phyloP scores from a whole-genome alignment of 1,139 yeast genomes.

The Geotrichum macrosporum region DNA sequence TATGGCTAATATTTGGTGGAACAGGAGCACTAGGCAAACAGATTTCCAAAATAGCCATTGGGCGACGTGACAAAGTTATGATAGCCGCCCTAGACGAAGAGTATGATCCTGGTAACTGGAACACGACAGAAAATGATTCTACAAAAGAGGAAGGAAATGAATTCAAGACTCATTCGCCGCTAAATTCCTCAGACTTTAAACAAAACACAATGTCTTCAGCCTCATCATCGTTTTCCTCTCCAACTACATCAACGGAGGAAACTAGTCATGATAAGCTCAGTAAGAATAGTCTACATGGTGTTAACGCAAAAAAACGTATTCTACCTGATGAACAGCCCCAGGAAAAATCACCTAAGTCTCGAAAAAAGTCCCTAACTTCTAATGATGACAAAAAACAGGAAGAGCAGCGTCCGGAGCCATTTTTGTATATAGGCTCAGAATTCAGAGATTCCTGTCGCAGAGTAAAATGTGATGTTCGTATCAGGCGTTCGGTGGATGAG shows the following conservation, averaged over 20 bases:
- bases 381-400: constrained; percentile 1
- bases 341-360: neutral
- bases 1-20: constrained; percentile 23
- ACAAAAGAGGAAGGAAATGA: neutral
- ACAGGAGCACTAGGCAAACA: constrained; percentile 22
- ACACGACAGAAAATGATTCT: no score
- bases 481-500: constrained; percentile 19
- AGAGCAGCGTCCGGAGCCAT: constrained; percentile 10
- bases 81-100: constrained; percentile 22
- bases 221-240: no score
- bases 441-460: constrained; percentile 18
- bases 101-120: constrained; percentile 10
- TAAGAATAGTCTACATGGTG: no score
- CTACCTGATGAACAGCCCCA: no score
- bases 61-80: constrained; percentile 20
- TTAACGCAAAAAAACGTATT: no score
- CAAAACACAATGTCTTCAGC: no score
- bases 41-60: constrained; percentile 18
- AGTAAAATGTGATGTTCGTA: constrained; percentile 21
- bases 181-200: no score
- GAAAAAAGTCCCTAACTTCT: neutral
- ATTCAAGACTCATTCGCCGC: no score
- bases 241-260: no score
- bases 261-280: no score
- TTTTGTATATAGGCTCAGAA: constrained; percentile 14